Base-by-base conservation (phyloP, 2,329 filamentous ascomycete species). In the Claviceps africana region DNA sequence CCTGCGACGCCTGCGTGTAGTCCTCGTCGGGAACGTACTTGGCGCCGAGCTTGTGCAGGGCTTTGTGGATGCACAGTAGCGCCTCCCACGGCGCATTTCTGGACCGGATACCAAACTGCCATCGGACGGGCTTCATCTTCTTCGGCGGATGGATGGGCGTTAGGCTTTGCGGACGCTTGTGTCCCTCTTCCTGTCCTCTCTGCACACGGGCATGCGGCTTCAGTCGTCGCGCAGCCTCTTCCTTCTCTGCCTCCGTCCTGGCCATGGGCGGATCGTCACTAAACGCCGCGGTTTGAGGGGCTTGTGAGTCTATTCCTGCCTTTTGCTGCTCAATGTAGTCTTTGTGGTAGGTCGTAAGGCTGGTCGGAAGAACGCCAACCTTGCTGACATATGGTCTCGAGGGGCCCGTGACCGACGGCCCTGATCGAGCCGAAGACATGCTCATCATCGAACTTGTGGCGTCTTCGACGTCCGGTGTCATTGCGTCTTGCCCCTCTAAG, bases 41-140 rank as follows among this genome's bases (percentile, higher is more conserved):
- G 13, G 90, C 93, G 33, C 88, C 90, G 62, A 96, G 83, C 58
- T 90, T 90, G 55, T 83, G 76, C 44, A 98, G 73, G 0, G 93
- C 90, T 65, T 91, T 89, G 74, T 96, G 96, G 52, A 98, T 93
- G 62, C 91, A 96, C 28, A 95, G 73, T 67, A 98, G 85, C 0
- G 93, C 93, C 66, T 98, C 93, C 61, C 90, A 88, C 0, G 93
- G 93, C 52, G 88, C 86, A 62, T 97, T 98, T 48, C 93, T 82
- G 46, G 88, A 95, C 39, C 93, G 81, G 56, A 98, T 98, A 53
- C 93, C 93, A 64, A 98, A 98, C 65, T 98, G 93, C 93, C 93
- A 98, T 58, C 91, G 88, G 17, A 90, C 87, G 1, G 86, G 86
- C 62, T 87, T 89, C 5, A 76, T 70, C 66, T 87, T 89, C 71